Evolutionary conservation across 164 flowering plant species (phyloP), one percentile per base, ranked within the genome.

Genomic region (Taxillus chinensis): DNA sequence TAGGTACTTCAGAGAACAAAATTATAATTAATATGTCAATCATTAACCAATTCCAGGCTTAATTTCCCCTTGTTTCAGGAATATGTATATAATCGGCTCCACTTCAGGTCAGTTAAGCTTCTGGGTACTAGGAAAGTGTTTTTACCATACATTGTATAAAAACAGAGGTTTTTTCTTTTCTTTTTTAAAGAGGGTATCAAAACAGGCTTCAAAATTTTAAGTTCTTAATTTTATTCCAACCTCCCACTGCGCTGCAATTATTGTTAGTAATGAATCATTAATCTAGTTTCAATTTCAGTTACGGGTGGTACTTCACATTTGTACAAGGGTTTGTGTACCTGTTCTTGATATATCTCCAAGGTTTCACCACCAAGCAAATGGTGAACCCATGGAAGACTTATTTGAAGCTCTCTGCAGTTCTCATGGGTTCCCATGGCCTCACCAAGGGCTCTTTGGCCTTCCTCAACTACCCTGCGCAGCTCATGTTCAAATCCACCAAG

Each of bases 401-500:
- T 65, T 75, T 78, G 66, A 85, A 83, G 66, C 85, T 90, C 50
- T 86, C 97, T 48, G 95, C 86, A 2, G 97, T 86, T 66, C 87
- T 90, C 8, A 86, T 90, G 95, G 92, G 91, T 58, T 90, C 97
- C 15, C 85, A 85, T 79, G 97, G 97, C 42, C 75, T 91, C 11
- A 91, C 97, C 55, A 91, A 88, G 66, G 97, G 97, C 12, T 86
- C 97, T 12, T 70, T 91, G 70, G 96, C 97, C 59, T 91, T 76
- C 57, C 93, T 91, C 15, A 91, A 88, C 63, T 91, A 91, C 60
- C 97, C 97, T 9, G 97, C 97, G 4, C 97, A 90, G 66, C 78
- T 90, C 64, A 90, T 90, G 97, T 90, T 90, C 74, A 90, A 90
- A 70, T 90, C 97, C 72, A 90, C 97, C 2, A 90, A 90, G 91